A percentile compares a stretch with the other conserved stretches of the same genome.
phyloP scores from a whole-genome alignment of 2,329 filamentous ascomycete genomes.

The Aspergillus novoparasiticus region DNA sequence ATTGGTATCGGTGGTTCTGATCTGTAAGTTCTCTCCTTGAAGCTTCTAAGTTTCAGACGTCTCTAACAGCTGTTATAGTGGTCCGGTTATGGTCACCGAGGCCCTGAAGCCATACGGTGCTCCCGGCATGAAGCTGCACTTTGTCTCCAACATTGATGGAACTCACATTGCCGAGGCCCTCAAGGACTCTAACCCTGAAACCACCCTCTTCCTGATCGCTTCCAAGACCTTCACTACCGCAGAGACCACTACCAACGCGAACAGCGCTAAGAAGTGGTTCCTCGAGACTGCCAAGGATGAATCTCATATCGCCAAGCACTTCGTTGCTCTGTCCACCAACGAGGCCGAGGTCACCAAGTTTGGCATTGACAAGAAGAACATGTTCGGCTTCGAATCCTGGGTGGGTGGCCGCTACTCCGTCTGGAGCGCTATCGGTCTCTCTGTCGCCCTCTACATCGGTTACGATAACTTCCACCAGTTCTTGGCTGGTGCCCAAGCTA shows the following conservation, averaged over 20 bases:
- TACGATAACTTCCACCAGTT: slow-evolving; percentile 98
- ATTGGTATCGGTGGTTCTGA: slow-evolving; percentile 98
- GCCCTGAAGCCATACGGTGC: slow-evolving; percentile 93
- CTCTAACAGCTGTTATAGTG: slow-evolving; percentile 55
- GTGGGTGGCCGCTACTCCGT: slow-evolving; percentile 98
- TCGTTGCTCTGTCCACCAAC: slow-evolving; percentile 96
- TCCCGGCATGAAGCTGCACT: slow-evolving; percentile 85
- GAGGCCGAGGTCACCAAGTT: slow-evolving; percentile 95
- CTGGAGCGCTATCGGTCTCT: slow-evolving; percentile 97
- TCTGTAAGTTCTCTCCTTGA: slow-evolving; percentile 65
- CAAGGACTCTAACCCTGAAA: slow-evolving; percentile 86
- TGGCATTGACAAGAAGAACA: slow-evolving; percentile 97
- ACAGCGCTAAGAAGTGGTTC: slow-evolving; percentile 97
- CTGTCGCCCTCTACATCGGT: slow-evolving; percentile 91
- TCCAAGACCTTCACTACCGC: slow-evolving; percentile 99
- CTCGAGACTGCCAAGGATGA: slow-evolving; percentile 78
- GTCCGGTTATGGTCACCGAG: slow-evolving; percentile 98
- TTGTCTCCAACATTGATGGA: slow-evolving; percentile 99
- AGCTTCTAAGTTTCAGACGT: not conserved
- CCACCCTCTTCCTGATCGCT: slow-evolving; percentile 96
- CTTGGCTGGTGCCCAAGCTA: slow-evolving; percentile 88
- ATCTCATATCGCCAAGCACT: slow-evolving; percentile 87
- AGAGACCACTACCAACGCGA: slow-evolving; percentile 95
- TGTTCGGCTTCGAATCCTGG: slow-evolving; percentile 99
- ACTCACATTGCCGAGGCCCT: slow-evolving; percentile 97